phyloP scores from a whole-genome alignment of 2,329 filamentous ascomycete genomes.

The Aspergillus thermomutatus region DNA sequence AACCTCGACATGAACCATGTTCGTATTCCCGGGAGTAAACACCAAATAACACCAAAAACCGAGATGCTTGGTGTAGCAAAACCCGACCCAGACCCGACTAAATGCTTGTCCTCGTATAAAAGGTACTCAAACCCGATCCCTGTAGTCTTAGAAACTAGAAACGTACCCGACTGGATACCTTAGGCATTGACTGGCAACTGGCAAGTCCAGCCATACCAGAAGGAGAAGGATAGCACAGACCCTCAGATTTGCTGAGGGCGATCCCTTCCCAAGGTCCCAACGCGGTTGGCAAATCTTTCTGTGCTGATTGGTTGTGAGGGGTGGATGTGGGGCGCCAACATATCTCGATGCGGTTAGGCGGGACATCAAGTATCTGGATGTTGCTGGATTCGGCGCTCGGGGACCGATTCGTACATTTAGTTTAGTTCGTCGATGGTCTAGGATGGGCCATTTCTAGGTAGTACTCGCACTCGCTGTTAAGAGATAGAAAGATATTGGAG shows the following conservation, averaged over 20 bases:
- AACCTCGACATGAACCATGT: neutral
- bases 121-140: too few species aligned
- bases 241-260: slow-evolving; percentile 18
- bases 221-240: too few species aligned
- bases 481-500: neutral
- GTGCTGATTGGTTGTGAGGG: slow-evolving; percentile 3
- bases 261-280: slow-evolving; percentile 15
- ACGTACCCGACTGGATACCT: too few species aligned
- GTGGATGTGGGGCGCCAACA: slow-evolving; percentile 8
- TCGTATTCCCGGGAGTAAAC: neutral
- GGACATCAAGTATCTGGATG: neutral
- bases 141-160: neutral
- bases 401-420: neutral
- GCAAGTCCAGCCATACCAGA: too few species aligned
- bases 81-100: neutral
- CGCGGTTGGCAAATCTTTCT: neutral
- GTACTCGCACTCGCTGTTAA: neutral
- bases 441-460: too few species aligned
- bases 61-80: neutral
- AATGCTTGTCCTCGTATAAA: too few species aligned
- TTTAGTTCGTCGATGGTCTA: too few species aligned
- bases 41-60: neutral
- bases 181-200: too few species aligned
- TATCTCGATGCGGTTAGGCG: slow-evolving; percentile 6
- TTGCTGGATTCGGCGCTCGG: neutral